These are phyloP conservation scores for Ganoderma multipileum DNA, from an alignment of 1,284 basidiomycete species.

Conservation along the genomic window DNA sequence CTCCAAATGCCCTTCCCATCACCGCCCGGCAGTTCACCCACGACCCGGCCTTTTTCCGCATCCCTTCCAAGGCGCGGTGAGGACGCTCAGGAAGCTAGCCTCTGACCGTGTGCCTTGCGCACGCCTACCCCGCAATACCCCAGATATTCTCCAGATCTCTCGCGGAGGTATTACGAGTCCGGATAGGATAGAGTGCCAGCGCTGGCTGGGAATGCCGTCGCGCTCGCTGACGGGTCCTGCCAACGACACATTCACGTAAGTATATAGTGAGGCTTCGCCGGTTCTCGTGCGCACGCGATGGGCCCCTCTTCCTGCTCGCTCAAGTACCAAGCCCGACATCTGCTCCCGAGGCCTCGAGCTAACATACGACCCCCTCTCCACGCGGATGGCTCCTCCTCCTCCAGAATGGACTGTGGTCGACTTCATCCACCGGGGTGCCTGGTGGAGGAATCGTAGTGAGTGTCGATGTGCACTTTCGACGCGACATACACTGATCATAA, in stretches of 20 bases:
- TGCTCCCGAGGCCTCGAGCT: conserved; percentile 12
- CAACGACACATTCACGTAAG: conserved; percentile 13
- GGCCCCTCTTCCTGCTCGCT: conserved; percentile 16
- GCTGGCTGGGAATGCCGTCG: conserved; percentile 10
- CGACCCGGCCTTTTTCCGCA: conserved; percentile 27
- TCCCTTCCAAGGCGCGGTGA: not conserved
- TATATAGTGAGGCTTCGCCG: conserved; percentile 22
- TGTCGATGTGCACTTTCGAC: conserved; percentile 4
- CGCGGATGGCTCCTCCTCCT: conserved; percentile 31
- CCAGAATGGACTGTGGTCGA: conserved; percentile 62
- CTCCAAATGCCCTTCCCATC: conserved; percentile 14
- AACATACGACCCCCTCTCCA: conserved; percentile 8
- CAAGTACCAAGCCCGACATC: conserved; percentile 3
- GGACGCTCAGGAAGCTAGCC: not conserved
- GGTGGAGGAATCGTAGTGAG: conserved; percentile 68
- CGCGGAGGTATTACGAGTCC: conserved; percentile 11
- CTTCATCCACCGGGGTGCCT: conserved; percentile 63
- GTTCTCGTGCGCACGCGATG: conserved; percentile 22
- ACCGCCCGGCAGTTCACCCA: conserved; percentile 11
- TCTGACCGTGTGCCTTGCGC: conserved; percentile 21
- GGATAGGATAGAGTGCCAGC: conserved; percentile 3
- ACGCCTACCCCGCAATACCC: conserved; percentile 36
- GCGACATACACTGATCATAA: not conserved
- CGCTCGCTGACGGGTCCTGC: conserved; percentile 6
- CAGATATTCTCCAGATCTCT: conserved; percentile 34